phyloP scores from a whole-genome alignment of 306 rosid species.

The Acacia acuminata region DNA sequence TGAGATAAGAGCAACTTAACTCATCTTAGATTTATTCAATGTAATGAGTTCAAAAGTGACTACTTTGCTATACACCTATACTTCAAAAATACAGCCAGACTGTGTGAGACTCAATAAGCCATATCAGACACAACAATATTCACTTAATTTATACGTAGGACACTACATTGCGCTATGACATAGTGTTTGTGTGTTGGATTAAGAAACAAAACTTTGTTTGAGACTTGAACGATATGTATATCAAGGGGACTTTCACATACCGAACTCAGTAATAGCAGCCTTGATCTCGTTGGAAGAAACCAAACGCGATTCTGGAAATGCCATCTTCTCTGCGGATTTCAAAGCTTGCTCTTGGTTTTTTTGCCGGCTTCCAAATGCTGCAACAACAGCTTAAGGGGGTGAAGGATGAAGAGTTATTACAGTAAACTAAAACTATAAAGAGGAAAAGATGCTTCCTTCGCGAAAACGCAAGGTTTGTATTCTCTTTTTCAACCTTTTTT shows the following conservation, averaged over 20 bases:
- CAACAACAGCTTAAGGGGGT: neutral
- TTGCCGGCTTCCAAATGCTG: slow-evolving; percentile 11
- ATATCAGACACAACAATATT: neutral
- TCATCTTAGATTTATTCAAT: neutral
- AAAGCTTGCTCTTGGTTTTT: neutral
- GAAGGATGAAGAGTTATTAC: neutral
- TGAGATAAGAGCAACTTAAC: neutral
- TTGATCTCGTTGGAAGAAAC: slow-evolving; percentile 23
- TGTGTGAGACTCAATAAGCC: neutral
- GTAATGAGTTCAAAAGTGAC: neutral
- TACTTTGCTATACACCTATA: neutral
- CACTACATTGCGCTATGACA: neutral
- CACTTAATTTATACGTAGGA: neutral
- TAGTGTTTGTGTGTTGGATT: neutral
- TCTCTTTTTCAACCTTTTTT: neutral
- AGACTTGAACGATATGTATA: neutral
- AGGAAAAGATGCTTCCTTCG: slow-evolving; percentile 39
- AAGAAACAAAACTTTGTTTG: neutral
- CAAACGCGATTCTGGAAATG: slow-evolving; percentile 8
- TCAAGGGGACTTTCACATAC: slow-evolving; percentile 27
- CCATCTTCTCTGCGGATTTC: neutral
- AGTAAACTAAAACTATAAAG: slow-evolving; percentile 5
- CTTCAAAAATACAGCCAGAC: neutral
- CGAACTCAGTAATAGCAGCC: slow-evolving; percentile 37
- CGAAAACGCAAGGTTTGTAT: slow-evolving; percentile 33